Base-by-base conservation (phyloP, 306 rosid genomes). In the Lathyrus aphaca region DNA sequence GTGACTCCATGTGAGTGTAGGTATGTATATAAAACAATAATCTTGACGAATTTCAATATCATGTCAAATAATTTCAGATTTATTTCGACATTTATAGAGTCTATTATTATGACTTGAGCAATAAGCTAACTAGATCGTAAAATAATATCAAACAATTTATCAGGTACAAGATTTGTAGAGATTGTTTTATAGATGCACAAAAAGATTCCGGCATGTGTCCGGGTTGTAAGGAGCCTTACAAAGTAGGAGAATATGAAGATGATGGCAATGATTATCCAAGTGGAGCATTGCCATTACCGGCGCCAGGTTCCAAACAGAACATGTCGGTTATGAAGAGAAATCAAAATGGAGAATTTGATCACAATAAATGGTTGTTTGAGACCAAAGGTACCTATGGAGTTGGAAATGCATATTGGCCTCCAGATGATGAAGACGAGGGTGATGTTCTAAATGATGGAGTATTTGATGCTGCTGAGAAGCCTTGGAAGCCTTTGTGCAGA, bases 91-190 rank as follows among this genome's bases (percentile, higher is more conserved):
- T 14, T 14, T 14, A 0, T 14, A 0, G n/a, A 44, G 16, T 44
- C 6, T 44, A 44, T 44, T n/a, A 14, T 44, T 44, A 5, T 44
- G 50, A 44, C 39, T 35, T 7, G 39, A 35, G 39, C 56, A 17
- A 16, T 49, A 49, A 59, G 9, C 8, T 14, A 58, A 59, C 38
- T 21, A 35, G 9, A 38, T 23, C 63, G 8, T 27, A n/a, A 62
- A 51, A 43, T 59, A n/a, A 9, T 73, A 15, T 14, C 6, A 44
- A 65, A 43, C 6, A 44, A 65, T 64, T 21, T 17, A 19, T 64
- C 51, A 89, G 98, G 91, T 92, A 82, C 86, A 88, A 84, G 81
- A 92, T 92, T 59, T 92, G 98, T 51, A 81, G 98, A 77, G 98
- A 92, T 46, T 92, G 98, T 63, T 86, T 76, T 73, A 5, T 88